These are phyloP conservation scores for Sarocladium oryzae DNA, from an alignment of 2,329 filamentous ascomycete genomes.

Conservation along the genomic window DNA sequence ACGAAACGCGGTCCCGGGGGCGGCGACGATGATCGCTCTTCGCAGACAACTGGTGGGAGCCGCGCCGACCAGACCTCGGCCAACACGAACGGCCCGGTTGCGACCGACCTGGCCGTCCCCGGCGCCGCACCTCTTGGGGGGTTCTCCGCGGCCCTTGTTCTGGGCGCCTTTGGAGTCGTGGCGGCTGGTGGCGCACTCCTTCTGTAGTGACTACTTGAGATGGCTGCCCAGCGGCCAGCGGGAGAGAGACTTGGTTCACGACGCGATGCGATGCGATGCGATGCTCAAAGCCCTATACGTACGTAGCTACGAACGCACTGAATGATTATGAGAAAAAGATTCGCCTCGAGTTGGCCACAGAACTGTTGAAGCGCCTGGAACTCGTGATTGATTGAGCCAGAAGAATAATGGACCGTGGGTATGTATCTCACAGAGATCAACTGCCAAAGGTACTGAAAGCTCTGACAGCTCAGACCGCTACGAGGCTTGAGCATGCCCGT, in stretches of 20 bases:
- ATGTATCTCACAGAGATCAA: no score
- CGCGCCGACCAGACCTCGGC: not conserved
- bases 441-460: no score
- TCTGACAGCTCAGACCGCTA: no score
- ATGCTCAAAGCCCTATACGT: not conserved
- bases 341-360: no score
- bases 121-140: conserved; percentile 1
- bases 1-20: not conserved
- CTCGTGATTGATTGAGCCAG: no score
- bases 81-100: not conserved
- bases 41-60: not conserved
- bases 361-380: no score
- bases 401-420: no score
- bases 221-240: no score
- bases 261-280: not conserved
- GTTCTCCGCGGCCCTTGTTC: not conserved
- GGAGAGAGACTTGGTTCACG: no score
- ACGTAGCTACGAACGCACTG: not conserved
- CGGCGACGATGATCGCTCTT: conserved; percentile 1
- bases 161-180: not conserved
- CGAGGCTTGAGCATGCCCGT: no score
- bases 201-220: not conserved
- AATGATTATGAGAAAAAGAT: not conserved
- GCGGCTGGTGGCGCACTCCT: conserved; percentile 3
- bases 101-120: not conserved